Evolutionary conservation across 495 filamentous ascomycete species (phyloP).

Genomic region (Sordaria brevicollis): DNA sequence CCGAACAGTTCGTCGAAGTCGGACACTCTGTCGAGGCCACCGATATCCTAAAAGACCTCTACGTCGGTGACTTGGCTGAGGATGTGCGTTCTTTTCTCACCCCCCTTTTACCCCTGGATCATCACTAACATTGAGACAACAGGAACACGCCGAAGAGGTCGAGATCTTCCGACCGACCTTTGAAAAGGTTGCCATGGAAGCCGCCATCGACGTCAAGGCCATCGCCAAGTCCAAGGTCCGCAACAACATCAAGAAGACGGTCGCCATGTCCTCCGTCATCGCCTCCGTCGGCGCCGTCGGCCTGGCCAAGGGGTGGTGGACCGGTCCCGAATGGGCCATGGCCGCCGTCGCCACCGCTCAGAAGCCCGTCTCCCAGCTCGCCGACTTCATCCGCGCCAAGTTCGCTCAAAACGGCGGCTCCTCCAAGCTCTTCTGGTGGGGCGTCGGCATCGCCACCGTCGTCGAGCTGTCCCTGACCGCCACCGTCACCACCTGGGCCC

Average conservation of each 20-base stretch:
- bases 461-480: conserved; percentile 3
- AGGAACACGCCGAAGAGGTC: conserved; percentile 5
- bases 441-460: conserved; percentile 8
- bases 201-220: conserved; percentile 7
- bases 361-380: background rate
- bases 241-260: conserved; percentile 28
- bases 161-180: conserved; percentile 7
- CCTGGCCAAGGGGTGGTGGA: conserved; percentile 4
- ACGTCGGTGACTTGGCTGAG: conserved; percentile 16
- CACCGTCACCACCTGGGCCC: conserved; percentile 1
- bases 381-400: background rate
- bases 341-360: background rate
- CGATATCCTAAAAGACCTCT: conserved; percentile 18
- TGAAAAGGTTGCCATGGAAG: conserved; percentile 4
- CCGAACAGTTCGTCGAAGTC: conserved; percentile 45
- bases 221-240: background rate
- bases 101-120: background rate
- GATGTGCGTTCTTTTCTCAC: conserved; percentile 2
- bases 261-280: conserved; percentile 15
- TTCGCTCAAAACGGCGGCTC: conserved; percentile 2
- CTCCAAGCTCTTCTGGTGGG: conserved; percentile 16
- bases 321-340: background rate
- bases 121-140: background rate
- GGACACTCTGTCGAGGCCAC: conserved; percentile 47
- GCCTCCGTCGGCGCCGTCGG: conserved; percentile 9